Conservation (phyloP, 1,284 basidiomycete species). For the Moesziomyces globuligerus region DNA sequence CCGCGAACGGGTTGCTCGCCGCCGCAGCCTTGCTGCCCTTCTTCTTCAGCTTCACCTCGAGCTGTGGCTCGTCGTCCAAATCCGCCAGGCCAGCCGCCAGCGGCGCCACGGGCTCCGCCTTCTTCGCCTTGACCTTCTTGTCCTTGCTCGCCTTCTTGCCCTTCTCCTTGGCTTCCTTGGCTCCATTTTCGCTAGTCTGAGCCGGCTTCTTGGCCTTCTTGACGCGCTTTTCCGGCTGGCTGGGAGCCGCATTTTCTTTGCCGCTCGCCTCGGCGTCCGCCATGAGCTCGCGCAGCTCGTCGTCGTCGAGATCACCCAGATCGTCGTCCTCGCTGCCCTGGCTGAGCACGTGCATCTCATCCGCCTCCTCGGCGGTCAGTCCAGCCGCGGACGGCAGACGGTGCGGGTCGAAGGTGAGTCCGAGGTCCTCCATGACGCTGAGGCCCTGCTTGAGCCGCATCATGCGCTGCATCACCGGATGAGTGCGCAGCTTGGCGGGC, state of each 20-base stretch:
- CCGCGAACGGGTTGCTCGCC: slow-evolving; percentile 36
- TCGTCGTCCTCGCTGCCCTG: slow-evolving; percentile 56
- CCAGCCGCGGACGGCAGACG: slow-evolving; percentile 16
- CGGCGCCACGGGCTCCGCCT: slow-evolving; percentile 33
- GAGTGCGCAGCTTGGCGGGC: slow-evolving; percentile 46
- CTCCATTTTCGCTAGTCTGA: slow-evolving; percentile 6
- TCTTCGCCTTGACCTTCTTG: slow-evolving; percentile 17
- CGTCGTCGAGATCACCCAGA: slow-evolving; percentile 51
- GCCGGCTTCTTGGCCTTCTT: slow-evolving; percentile 23
- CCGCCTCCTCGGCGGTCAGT: slow-evolving; percentile 31
- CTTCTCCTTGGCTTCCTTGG: slow-evolving; percentile 10
- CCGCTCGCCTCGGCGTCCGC: slow-evolving; percentile 46
- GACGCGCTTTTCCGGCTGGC: slow-evolving; percentile 12
- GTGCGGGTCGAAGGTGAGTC: slow-evolving; percentile 50
- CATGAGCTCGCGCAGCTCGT: slow-evolving; percentile 52
- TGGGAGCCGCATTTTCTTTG: slow-evolving; percentile 41
- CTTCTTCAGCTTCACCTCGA: slow-evolving; percentile 46
- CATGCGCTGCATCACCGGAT: slow-evolving; percentile 82
- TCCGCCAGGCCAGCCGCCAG: slow-evolving; percentile 47
- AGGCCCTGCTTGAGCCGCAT: slow-evolving; percentile 86
- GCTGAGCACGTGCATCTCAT: slow-evolving; percentile 48
- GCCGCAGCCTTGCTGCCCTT: slow-evolving; percentile 7
- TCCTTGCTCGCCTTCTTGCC: not conserved
- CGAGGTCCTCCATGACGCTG: slow-evolving; percentile 73
- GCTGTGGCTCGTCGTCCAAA: slow-evolving; percentile 36